Base-by-base conservation (phyloP, 306 rosid genomes). In the Rosa rugosa region DNA sequence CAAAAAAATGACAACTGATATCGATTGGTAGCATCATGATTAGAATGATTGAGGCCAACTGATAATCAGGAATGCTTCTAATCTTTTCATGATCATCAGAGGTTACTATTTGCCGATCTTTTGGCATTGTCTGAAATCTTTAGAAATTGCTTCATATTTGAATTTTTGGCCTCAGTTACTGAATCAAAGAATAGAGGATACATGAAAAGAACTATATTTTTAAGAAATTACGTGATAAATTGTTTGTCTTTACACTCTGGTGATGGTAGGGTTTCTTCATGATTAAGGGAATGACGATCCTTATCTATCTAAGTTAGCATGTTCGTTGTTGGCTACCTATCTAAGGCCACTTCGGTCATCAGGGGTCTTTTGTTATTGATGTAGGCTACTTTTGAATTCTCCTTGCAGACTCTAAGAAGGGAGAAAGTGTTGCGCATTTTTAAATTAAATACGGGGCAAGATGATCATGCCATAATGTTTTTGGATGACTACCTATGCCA, bases 401-500 rank as follows among this genome's bases (percentile, higher is more conserved):
- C 64, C 68, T 54, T 84, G 87, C 90, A 95, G 99, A 82, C 86
- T 47, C 80, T 95, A 31, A 90, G 86, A 88, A 86, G 97, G 75
- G 99, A 91, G 79, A 93, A 93, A 86, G 88, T 88, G 54, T 73
- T 95, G 81, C 93, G 96, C 10, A 75, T 91, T 82, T 95, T 95
- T 85, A 95, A 93, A 75, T 85, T 93, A 68, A 95, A 89, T 86
- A 93, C 94, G 1, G 99, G 97, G 80, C 97, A 93, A 72, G 96
- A 95, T 81, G 97, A 95, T 82, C 93, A 95, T 78, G 96, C 97
- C 50, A 74, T 93, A 49, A 87, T 93, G 96, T 93, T 95, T 87
- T 77, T 84, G 79, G 93, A 95, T 78, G 96, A 95, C 79, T 93
- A 93, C 89, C 69, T 87, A 69, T 84, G 86, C 74, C 98, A 91